A percentile compares a stretch with the other conserved stretches of the same genome.
These are phyloP conservation scores for Termitomyces bulborhizus DNA, from an alignment of 768 basidiomycete genomes.

Conservation along the genomic window DNA sequence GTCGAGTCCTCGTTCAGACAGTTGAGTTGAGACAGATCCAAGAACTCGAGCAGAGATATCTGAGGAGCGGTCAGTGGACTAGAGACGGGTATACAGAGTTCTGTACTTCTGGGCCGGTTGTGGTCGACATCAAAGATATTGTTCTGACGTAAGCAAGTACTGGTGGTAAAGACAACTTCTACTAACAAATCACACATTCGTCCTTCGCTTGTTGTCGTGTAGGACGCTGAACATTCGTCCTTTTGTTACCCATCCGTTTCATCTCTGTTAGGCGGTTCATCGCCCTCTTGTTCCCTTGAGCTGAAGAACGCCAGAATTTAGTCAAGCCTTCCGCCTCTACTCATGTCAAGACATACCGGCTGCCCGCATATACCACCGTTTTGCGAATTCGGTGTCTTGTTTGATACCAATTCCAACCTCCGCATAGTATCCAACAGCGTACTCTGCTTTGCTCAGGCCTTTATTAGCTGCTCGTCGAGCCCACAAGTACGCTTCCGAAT, in stretches of 20 bases:
- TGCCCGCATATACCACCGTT: conserved; percentile 98
- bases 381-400: conserved; percentile 92
- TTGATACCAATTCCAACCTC: conserved; percentile 98
- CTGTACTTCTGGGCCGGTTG: conserved; percentile 11
- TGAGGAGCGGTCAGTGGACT: conserved; percentile 16
- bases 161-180: not conserved
- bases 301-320: conserved; percentile 30
- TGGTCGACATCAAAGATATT: conserved; percentile 8
- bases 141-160: conserved; percentile 13
- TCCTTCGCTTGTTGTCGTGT: conserved; percentile 92
- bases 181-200: conserved; percentile 80
- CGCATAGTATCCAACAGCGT: conserved; percentile 97
- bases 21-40: conserved; percentile 55
- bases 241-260: conserved; percentile 82
- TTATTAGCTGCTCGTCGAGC: conserved; percentile 95
- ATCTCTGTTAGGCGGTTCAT: conserved; percentile 95
- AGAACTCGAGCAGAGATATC: conserved; percentile 49
- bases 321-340: not conserved
- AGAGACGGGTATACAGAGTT: not conserved
- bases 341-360: conserved; percentile 60
- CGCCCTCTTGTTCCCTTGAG: conserved; percentile 96
- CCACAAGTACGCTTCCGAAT: conserved; percentile 99
- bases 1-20: conserved; percentile 61
- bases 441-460: conserved; percentile 94
- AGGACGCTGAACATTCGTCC: conserved; percentile 72